Percentiles rank a stretch among this genome's conserved stretches.
These are phyloP conservation scores for Diplotaxis tenuifolia DNA, from an alignment of 345 rosid species.

Conservation along the genomic window DNA sequence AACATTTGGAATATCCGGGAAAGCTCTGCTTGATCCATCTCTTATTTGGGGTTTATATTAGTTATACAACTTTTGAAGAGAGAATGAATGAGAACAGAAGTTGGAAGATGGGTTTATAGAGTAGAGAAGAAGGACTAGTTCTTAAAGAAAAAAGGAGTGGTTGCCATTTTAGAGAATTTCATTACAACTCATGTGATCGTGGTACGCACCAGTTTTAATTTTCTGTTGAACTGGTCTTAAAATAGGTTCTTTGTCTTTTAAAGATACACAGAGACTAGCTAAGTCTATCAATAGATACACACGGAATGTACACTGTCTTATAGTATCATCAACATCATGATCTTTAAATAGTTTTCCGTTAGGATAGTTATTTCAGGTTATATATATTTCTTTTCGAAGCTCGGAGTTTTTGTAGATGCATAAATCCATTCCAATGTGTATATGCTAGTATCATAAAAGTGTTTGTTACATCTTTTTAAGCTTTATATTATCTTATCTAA, in stretches of 20 bases:
- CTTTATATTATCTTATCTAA: not conserved
- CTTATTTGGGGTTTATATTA: not conserved
- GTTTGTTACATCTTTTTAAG: not conserved
- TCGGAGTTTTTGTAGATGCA: not conserved
- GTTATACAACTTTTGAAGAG: not conserved
- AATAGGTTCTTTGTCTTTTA: slow-evolving; percentile 19
- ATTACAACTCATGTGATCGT: slow-evolving; percentile 32
- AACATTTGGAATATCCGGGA: not conserved
- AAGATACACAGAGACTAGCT: slow-evolving; percentile 6
- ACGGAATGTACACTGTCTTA: slow-evolving; percentile 10
- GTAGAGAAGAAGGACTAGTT: slow-evolving; percentile 23
- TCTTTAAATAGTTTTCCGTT: slow-evolving; percentile 20
- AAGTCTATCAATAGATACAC: slow-evolving; percentile 24
- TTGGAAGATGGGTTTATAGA: slow-evolving; percentile 28
- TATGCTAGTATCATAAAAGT: too few relatives aligned
- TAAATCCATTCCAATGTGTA: too few relatives aligned
- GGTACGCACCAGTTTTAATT: slow-evolving; percentile 37
- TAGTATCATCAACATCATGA: not conserved
- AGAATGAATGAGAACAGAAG: slow-evolving; percentile 18
- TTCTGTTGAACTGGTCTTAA: slow-evolving; percentile 36
- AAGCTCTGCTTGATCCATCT: slow-evolving; percentile 47
- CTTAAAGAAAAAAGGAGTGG: slow-evolving; percentile 36
- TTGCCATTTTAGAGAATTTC: slow-evolving; percentile 33
- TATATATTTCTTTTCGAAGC: not conserved
- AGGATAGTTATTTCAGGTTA: slow-evolving; percentile 18